Evolutionary conservation across 2,329 filamentous ascomycete species (phyloP).

Genomic region (Aspergillus neoniger): DNA sequence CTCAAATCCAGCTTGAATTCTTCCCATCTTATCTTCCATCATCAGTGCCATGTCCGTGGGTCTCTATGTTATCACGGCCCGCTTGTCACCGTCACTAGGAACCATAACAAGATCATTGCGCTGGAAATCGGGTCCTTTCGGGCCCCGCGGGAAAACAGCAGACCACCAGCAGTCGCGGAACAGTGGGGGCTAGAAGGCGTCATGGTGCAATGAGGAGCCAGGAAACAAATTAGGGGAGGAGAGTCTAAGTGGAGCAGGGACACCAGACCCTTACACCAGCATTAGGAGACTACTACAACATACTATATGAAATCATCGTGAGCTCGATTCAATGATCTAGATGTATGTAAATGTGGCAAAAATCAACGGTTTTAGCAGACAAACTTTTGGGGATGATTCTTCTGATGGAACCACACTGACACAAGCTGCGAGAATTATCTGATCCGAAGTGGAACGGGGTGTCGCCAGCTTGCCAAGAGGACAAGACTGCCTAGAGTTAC

Average conservation of each 20-base stretch:
- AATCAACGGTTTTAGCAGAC: background rate
- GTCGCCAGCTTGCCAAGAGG: background rate
- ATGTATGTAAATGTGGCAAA: background rate
- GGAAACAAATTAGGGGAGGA: background rate
- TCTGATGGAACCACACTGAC: background rate
- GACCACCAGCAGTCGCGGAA: background rate
- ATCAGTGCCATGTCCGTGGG: background rate
- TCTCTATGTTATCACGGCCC: background rate
- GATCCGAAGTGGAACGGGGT: background rate
- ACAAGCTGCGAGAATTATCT: background rate
- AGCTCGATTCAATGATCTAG: background rate
- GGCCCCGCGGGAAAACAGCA: background rate
- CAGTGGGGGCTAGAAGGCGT: background rate
- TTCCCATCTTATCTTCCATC: background rate
- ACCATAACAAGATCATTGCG: background rate
- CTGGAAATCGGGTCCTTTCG: background rate
- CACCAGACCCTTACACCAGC: background rate
- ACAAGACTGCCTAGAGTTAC: background rate
- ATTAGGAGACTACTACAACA: background rate
- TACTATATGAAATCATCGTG: background rate
- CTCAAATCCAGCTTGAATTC: background rate
- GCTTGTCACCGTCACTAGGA: background rate
- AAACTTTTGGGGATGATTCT: background rate
- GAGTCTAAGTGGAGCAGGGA: background rate
- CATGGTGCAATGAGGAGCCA: background rate